Evolutionary conservation across 208 protist species (phyloP).

Genomic region (Leishmania lainsoni): DNA sequence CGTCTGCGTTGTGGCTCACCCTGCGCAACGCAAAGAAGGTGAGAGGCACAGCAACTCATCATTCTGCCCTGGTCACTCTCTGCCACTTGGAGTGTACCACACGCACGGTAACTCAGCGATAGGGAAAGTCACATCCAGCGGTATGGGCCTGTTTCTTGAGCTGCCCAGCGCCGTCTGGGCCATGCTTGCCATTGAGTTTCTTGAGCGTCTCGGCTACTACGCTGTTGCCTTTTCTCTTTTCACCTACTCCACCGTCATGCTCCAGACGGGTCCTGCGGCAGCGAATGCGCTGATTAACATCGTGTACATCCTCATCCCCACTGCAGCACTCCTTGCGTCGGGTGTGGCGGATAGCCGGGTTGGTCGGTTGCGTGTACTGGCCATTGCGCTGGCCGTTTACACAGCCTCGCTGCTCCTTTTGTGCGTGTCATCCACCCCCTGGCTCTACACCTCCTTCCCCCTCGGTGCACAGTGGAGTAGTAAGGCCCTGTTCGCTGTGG

Average conservation of each 20-base stretch:
- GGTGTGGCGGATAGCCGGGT: slow-evolving; percentile 54
- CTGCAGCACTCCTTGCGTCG: slow-evolving; percentile 51
- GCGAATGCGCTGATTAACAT: slow-evolving; percentile 57
- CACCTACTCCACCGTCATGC: slow-evolving; percentile 68
- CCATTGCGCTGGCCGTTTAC: slow-evolving; percentile 34
- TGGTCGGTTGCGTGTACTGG: slow-evolving; percentile 44
- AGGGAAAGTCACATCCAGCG: background rate
- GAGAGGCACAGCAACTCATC: background rate
- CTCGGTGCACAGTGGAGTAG: slow-evolving; percentile 5
- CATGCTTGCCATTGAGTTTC: slow-evolving; percentile 62
- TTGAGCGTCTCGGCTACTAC: slow-evolving; percentile 70
- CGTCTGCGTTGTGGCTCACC: background rate
- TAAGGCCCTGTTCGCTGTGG: slow-evolving; percentile 33
- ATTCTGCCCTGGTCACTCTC: background rate
- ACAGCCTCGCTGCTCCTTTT: slow-evolving; percentile 38
- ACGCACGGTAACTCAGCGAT: background rate
- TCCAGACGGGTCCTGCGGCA: slow-evolving; percentile 31
- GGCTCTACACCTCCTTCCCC: slow-evolving; percentile 51
- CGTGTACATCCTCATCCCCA: slow-evolving; percentile 56
- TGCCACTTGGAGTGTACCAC: background rate
- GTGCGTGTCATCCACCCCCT: slow-evolving; percentile 49
- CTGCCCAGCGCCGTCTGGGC: slow-evolving; percentile 46
- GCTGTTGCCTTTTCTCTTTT: slow-evolving; percentile 66
- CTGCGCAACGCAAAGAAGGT: background rate
- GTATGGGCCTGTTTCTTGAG: slow-evolving; percentile 27